A percentile compares a stretch with the other conserved stretches of the same genome.
Evolutionary conservation across 2,329 filamentous ascomycete species (phyloP).

Genomic region (Bipolaris oryzae): DNA sequence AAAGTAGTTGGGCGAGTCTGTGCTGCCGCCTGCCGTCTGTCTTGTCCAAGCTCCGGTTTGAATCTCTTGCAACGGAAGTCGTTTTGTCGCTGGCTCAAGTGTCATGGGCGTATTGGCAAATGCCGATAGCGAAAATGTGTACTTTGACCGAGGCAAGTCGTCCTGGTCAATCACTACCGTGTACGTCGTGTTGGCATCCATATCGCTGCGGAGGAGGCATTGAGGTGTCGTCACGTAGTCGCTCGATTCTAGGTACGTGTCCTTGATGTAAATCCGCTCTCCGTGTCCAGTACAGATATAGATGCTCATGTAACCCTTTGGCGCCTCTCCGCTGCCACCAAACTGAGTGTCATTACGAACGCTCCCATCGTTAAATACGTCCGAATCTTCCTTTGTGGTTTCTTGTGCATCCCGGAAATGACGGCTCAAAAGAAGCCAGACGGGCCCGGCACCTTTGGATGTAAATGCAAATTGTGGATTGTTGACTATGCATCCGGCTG

Average conservation of each 20-base stretch:
- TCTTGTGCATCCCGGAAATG: constrained; percentile 71
- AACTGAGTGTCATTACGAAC: constrained; percentile 30
- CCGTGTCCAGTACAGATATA: constrained; percentile 78
- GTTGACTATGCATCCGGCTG: constrained; percentile 74
- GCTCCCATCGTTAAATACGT: constrained; percentile 41
- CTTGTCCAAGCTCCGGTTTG: constrained; percentile 73
- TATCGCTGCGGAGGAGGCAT: constrained; percentile 78
- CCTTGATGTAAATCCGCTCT: constrained; percentile 73
- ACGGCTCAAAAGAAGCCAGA: constrained; percentile 86
- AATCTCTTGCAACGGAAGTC: constrained; percentile 65
- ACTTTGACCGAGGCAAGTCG: constrained; percentile 71
- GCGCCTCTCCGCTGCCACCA: constrained; percentile 36
- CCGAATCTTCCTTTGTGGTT: constrained; percentile 46
- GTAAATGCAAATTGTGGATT: constrained; percentile 66
- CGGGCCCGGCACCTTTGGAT: constrained; percentile 61
- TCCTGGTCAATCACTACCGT: constrained; percentile 79
- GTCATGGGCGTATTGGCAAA: constrained; percentile 71
- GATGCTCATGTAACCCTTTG: constrained; percentile 82
- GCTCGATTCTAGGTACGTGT: constrained; percentile 72
- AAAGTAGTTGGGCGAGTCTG: constrained; percentile 76
- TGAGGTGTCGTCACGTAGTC: constrained; percentile 96
- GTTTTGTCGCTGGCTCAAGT: constrained; percentile 66
- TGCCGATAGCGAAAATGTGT: constrained; percentile 86
- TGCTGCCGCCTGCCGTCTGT: constrained; percentile 83
- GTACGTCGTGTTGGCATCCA: constrained; percentile 58